Evolutionary conservation across 2,329 filamentous ascomycete species (phyloP).

Genomic region (Celoporthe dispersa): DNA sequence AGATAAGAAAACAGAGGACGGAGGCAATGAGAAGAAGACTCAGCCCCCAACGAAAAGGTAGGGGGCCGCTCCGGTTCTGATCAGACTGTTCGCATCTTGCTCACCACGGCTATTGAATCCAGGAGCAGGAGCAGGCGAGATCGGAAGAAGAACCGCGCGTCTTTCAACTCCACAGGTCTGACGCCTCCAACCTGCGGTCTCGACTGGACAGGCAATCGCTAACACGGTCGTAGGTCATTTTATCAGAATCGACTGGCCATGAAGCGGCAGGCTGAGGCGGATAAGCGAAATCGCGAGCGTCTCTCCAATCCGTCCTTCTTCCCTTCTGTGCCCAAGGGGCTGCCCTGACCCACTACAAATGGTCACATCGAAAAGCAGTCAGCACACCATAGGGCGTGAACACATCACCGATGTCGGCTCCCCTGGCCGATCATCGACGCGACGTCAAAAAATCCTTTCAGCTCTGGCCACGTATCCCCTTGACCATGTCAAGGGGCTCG

Average conservation of each 20-base stretch:
- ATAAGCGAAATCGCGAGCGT: slow-evolving; percentile 80
- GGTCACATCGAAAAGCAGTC: not conserved
- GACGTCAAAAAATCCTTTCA: too few relatives aligned
- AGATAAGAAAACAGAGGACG: slow-evolving; percentile 45
- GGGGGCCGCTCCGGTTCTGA: slow-evolving; percentile 3
- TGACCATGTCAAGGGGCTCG: not conserved
- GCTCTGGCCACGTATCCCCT: not conserved
- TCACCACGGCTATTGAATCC: slow-evolving; percentile 48
- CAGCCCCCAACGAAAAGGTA: slow-evolving; percentile 38
- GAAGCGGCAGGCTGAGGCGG: slow-evolving; percentile 76
- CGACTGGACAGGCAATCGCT: slow-evolving; percentile 1
- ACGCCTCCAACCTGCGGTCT: not conserved
- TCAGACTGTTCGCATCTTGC: not conserved
- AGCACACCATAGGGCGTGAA: not conserved
- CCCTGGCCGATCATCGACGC: not conserved
- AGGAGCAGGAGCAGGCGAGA: slow-evolving; percentile 40
- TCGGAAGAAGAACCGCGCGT: slow-evolving; percentile 74
- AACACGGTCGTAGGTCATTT: slow-evolving; percentile 65
- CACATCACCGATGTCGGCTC: not conserved
- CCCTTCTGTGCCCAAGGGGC: slow-evolving; percentile 77
- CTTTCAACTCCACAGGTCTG: slow-evolving; percentile 80
- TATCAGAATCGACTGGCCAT: slow-evolving; percentile 84
- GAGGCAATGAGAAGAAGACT: slow-evolving; percentile 44
- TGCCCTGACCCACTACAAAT: slow-evolving; percentile 40
- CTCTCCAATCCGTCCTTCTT: slow-evolving; percentile 79